Percentiles rank a stretch among this genome's conserved stretches.
phyloP scores from a whole-genome alignment of 176 grass and related monocot species.

The Eremochloa ophiuroides region DNA sequence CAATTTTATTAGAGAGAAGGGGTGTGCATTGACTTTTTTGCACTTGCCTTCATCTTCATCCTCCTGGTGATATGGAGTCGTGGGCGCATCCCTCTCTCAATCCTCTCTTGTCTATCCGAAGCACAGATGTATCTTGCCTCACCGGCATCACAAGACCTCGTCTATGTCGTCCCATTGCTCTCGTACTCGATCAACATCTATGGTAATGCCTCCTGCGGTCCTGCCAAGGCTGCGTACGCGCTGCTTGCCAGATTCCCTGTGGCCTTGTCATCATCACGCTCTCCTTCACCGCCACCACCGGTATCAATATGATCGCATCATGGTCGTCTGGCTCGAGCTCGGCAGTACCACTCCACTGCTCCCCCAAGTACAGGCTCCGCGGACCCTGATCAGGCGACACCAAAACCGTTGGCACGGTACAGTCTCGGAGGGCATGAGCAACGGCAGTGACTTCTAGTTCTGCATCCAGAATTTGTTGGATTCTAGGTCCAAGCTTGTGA shows the following conservation, averaged over 20 bases:
- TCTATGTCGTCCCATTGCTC: conserved; percentile 44
- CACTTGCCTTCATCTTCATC: not conserved
- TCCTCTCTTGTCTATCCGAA: not conserved
- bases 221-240: conserved; percentile 39
- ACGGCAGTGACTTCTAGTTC: conserved; percentile 61
- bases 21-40: not conserved
- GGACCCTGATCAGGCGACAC: not conserved
- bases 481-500: conserved; percentile 9
- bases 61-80: not conserved
- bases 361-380: too few species aligned
- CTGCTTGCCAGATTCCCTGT: conserved; percentile 40
- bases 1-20: not conserved
- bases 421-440: conserved; percentile 33
- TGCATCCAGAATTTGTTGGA: conserved; percentile 62
- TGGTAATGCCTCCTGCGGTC: conserved; percentile 38
- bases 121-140: not conserved
- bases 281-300: conserved; percentile 51
- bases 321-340: conserved; percentile 56
- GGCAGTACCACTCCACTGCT: too few species aligned
- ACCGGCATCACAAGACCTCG: not conserved
- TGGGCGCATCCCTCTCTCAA: not conserved
- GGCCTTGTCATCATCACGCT: conserved; percentile 67
- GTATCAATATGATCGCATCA: conserved; percentile 74
- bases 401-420: conserved; percentile 12
- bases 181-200: conserved; percentile 65